Evolutionary conservation across 1,284 basidiomycete genomes (phyloP).

Genomic region (Irpex rosettiformis): DNA sequence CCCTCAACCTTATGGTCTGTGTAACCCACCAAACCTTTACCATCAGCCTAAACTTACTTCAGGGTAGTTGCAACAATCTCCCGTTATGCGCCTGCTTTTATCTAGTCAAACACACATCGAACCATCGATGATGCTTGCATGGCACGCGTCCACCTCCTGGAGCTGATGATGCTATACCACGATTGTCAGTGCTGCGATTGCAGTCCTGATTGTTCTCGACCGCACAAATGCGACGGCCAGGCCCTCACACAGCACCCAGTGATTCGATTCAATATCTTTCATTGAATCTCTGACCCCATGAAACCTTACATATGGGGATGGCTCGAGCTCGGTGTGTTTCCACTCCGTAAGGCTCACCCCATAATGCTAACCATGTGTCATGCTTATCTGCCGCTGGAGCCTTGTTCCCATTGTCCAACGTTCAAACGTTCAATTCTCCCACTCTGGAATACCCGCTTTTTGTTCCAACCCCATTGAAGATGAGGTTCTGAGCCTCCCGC

Average conservation of each 20-base stretch:
- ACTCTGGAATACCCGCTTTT: too few species aligned
- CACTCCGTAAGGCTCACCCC: too few species aligned
- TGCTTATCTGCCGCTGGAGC: neutral
- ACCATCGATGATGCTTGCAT: neutral
- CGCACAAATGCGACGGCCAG: neutral
- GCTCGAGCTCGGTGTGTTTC: neutral
- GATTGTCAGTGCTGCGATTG: neutral
- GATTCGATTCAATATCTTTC: neutral
- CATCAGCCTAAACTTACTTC: neutral
- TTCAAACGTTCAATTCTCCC: too few species aligned
- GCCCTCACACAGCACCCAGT: neutral
- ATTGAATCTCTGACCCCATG: neutral
- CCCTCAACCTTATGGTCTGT: neutral
- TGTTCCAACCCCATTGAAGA: too few species aligned
- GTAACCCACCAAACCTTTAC: neutral
- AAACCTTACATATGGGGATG: neutral
- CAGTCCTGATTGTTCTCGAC: neutral
- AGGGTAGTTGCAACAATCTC: neutral
- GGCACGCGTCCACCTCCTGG: neutral
- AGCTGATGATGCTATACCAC: neutral
- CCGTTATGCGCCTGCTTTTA: neutral
- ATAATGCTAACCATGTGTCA: neutral
- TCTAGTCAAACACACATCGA: neutral
- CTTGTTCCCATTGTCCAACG: too few species aligned
- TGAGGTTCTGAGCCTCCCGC: neutral